Conservation (phyloP, 352 stramenopile genomes). For the Phytophthora sp. region DNA sequence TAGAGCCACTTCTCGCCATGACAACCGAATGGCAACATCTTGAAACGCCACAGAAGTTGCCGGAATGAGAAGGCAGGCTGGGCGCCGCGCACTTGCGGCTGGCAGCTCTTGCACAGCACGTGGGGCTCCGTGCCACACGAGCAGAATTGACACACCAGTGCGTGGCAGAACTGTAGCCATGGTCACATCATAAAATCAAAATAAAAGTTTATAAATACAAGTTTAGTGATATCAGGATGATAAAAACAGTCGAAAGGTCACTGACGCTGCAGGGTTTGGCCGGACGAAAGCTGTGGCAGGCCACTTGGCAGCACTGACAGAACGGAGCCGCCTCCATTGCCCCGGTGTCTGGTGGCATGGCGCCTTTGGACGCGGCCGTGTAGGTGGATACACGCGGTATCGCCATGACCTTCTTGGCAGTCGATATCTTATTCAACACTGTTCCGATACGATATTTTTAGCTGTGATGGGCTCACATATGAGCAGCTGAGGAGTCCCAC, state of each 20-base stretch:
- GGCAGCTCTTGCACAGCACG: conserved; percentile 50
- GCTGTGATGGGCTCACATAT: conserved; percentile 24
- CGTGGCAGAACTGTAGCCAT: conserved; percentile 44
- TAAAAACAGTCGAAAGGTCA: conserved; percentile 19
- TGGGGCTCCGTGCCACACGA: conserved; percentile 38
- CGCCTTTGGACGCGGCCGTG: conserved; percentile 1
- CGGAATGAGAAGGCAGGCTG: conserved; percentile 51
- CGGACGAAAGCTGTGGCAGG: conserved; percentile 48
- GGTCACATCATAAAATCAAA: conserved; percentile 6
- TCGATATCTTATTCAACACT: conserved; percentile 31
- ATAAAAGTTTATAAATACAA: conserved; percentile 19
- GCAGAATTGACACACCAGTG: conserved; percentile 51
- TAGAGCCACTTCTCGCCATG: conserved; percentile 62
- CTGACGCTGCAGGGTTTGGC: conserved; percentile 48
- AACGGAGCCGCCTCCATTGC: conserved; percentile 12
- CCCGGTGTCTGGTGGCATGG: not conserved
- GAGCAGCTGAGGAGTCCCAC: conserved; percentile 1
- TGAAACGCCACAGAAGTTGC: conserved; percentile 53
- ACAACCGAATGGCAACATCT: conserved; percentile 53
- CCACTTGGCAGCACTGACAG: conserved; percentile 52
- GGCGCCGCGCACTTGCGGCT: conserved; percentile 45
- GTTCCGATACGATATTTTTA: conserved; percentile 27
- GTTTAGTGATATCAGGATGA: not conserved
- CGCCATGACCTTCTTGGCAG: conserved; percentile 21
- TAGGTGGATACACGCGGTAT: conserved; percentile 12